Evolutionary conservation across 495 filamentous ascomycete species (phyloP).

Genomic region (Trichoderma parareesei): DNA sequence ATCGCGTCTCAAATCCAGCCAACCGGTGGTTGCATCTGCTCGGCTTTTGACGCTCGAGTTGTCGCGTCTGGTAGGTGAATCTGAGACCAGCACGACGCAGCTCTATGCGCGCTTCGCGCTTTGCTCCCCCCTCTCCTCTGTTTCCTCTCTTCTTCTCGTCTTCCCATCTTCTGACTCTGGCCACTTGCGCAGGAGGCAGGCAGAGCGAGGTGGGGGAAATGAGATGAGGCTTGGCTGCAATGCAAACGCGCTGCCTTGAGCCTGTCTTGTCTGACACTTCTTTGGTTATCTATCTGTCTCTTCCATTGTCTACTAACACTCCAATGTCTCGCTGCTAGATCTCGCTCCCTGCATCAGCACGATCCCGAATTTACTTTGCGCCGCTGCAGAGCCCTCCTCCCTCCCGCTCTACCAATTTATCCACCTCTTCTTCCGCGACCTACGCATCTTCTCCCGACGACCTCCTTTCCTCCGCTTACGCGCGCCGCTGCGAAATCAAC

Average conservation of each 20-base stretch:
- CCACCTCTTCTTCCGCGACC: not conserved
- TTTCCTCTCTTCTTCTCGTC: not conserved
- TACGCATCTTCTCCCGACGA: not conserved
- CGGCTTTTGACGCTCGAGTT: no score
- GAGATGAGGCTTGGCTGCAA: not conserved
- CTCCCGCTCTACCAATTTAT: not conserved
- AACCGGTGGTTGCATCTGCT: no score
- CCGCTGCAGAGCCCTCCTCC: not conserved
- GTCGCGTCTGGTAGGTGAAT: no score
- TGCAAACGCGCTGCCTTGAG: not conserved
- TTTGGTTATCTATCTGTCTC: not conserved
- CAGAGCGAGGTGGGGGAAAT: not conserved
- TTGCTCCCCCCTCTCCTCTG: not conserved
- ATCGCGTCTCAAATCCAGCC: no score
- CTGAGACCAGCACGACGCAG: no score
- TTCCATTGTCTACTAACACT: not conserved
- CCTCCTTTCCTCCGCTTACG: not conserved
- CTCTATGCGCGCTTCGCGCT: no score
- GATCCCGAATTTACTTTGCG: not conserved
- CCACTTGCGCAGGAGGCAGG: not conserved
- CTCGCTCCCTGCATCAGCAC: not conserved
- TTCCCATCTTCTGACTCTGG: not conserved
- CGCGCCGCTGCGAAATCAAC: conserved; percentile 12
- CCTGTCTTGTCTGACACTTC: not conserved
- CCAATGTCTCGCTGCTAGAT: no score